Conservation (phyloP, 768 basidiomycete genomes). For the Cystofilobasidium macerans region DNA sequence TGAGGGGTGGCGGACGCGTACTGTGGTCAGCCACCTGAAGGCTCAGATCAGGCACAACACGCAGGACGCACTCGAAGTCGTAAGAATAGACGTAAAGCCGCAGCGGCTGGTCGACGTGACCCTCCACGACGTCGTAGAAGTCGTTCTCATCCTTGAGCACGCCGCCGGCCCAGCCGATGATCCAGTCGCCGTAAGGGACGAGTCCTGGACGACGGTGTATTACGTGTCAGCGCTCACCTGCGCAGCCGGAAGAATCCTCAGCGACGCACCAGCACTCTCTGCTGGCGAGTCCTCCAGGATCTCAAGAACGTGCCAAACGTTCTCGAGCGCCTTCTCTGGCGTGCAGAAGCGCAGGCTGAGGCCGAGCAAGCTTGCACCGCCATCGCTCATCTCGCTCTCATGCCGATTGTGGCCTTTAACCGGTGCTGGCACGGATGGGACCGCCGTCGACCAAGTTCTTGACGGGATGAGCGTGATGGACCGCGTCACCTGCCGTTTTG, state of each 20-base stretch:
- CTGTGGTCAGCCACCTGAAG: conserved; percentile 7
- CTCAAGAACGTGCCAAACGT: conserved; percentile 97
- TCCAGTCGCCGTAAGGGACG: conserved; percentile 74
- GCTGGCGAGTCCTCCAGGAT: conserved; percentile 93
- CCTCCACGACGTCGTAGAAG: conserved; percentile 91
- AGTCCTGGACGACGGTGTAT: conserved; percentile 46
- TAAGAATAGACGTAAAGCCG: conserved; percentile 93
- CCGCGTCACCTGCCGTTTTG: conserved; percentile 48
- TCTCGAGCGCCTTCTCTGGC: conserved; percentile 75
- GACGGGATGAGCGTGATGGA: conserved; percentile 81
- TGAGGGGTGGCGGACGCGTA: conserved; percentile 35
- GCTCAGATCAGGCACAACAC: conserved; percentile 13
- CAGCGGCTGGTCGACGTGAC: conserved; percentile 88
- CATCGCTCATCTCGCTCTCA: conserved; percentile 11
- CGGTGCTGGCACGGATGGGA: neutral
- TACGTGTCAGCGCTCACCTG: neutral
- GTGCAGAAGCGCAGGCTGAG: conserved; percentile 87
- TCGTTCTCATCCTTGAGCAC: conserved; percentile 81
- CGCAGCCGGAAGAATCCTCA: neutral
- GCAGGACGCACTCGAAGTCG: conserved; percentile 71
- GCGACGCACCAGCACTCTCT: conserved; percentile 55
- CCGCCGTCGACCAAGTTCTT: conserved; percentile 51
- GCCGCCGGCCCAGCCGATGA: conserved; percentile 88
- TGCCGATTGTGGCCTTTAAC: neutral
- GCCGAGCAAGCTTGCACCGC: conserved; percentile 76